These are phyloP conservation scores for Scenedesmus sp. DNA, from an alignment of 163 green algal genomes.

Conservation along the genomic window DNA sequence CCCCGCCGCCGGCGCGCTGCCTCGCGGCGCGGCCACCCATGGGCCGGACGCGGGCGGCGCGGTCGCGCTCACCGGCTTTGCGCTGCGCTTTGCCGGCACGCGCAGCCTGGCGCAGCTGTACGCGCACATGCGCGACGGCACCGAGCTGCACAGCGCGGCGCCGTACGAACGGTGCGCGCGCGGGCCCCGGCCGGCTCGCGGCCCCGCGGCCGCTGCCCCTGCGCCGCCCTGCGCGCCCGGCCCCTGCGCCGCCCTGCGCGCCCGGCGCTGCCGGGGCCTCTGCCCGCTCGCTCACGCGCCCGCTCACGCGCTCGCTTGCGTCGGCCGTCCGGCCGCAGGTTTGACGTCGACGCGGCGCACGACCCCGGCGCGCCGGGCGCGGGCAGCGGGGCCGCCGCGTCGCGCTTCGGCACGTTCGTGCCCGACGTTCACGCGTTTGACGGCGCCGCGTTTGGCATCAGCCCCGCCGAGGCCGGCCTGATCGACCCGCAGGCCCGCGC, in stretches of 20 bases:
- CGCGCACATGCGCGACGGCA: conserved; percentile 7
- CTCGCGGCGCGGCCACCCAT: not conserved
- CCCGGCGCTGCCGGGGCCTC: no score
- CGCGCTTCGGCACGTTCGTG: conserved; percentile 78
- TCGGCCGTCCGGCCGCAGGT: no score
- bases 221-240: no score
- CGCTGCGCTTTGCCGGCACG: conserved; percentile 44
- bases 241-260: not conserved
- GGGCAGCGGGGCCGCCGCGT: conserved; percentile 47
- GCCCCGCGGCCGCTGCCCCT: not conserved
- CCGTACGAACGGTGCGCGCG: conserved; percentile 55
- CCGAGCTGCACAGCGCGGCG: conserved; percentile 66
- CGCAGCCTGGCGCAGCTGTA: conserved; percentile 38
- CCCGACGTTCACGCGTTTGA: conserved; percentile 74
- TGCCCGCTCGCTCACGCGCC: not conserved
- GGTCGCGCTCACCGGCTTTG: conserved; percentile 44
- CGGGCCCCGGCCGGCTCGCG: not conserved
- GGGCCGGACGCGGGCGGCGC: not conserved
- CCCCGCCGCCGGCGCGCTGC: not conserved
- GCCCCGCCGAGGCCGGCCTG: conserved; percentile 60
- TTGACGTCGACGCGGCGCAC: conserved; percentile 72
- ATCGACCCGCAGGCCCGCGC: conserved; percentile 92
- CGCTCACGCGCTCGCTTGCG: no score
- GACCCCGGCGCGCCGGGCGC: conserved; percentile 9
- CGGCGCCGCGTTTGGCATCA: conserved; percentile 65